phyloP scores from a whole-genome alignment of 2,329 filamentous ascomycete species.

The Byssochlamys sp. region DNA sequence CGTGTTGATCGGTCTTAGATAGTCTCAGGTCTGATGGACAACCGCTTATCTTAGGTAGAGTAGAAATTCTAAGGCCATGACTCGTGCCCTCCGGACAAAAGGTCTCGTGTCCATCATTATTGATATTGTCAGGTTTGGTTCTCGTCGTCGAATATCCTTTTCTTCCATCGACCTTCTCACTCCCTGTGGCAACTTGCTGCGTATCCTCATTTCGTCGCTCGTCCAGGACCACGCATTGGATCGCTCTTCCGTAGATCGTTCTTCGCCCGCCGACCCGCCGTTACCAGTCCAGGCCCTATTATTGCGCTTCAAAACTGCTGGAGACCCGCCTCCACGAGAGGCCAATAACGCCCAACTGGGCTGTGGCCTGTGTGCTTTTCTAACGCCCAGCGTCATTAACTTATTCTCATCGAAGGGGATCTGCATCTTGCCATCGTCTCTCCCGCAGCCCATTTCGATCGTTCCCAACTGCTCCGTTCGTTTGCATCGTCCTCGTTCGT shows the following conservation, averaged over 20 bases:
- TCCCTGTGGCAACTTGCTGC: neutral
- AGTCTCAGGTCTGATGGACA: too few relatives aligned
- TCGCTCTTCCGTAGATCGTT: neutral
- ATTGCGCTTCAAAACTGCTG: neutral
- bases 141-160: neutral
- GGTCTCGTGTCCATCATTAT: too few relatives aligned
- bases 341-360: neutral
- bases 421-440: neutral
- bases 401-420: neutral
- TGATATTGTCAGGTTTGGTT: too few relatives aligned
- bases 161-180: neutral
- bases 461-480: neutral
- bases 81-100: too few relatives aligned
- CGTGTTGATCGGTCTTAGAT: too few relatives aligned
- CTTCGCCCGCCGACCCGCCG: neutral
- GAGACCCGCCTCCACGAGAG: neutral
- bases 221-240: neutral
- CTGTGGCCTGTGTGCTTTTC: neutral
- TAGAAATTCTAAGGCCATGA: too few relatives aligned
- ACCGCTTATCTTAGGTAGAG: too few relatives aligned
- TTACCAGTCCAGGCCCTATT: neutral
- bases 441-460: neutral
- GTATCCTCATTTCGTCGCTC: neutral
- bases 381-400: neutral
- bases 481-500: neutral